Base-by-base conservation (phyloP, 2,329 filamentous ascomycete genomes). In the Scortechinia acanthostroma region DNA sequence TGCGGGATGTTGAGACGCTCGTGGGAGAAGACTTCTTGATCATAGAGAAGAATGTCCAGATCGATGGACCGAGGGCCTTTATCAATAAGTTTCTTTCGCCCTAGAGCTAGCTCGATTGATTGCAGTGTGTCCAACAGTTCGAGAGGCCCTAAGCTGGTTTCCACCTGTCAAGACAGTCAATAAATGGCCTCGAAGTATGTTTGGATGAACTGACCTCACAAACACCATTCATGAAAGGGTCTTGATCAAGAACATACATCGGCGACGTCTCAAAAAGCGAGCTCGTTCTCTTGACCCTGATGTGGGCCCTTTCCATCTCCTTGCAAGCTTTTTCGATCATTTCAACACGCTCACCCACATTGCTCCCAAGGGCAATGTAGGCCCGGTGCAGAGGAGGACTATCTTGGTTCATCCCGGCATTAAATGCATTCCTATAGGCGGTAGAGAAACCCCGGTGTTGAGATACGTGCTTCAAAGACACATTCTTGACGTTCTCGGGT, bases 61-160 rank as follows among this genome's bases (percentile, higher is more conserved):
- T 98, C 93, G 49, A 98, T 95, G 57, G 90, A 95, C 21, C 93
- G 78, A 2, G 93, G 93, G 0, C 93, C 93, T 60, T 98, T 98
- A 56, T 96, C 89, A 35, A 97, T 79, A 37, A 88, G 55, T 62
- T 96, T 96, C 50, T 80, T 77, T 46, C 93, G 77, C 0, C 91
- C 91, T 58, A 96, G 77, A 0, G 70, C 69, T 42, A 77, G 80
- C 60, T 98, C 93, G 53, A 98, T 91, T 22, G 76, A 74, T 59
- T 98, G 91, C 1, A 98, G 76, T 48, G 79, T 69, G 57, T 95
- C 83, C 21, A 98, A 69, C 16, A 98, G 74, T 37, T 80, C 74
- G 37, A 91, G 66, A 0, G 93, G 91, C 16, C 76, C 73, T 10
- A 96, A 66, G 2, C 71, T 74, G 3, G 93, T 97, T 65, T 89